Evolutionary conservation across 345 rosid species (phyloP).

Genomic region (Psidium guajava): DNA sequence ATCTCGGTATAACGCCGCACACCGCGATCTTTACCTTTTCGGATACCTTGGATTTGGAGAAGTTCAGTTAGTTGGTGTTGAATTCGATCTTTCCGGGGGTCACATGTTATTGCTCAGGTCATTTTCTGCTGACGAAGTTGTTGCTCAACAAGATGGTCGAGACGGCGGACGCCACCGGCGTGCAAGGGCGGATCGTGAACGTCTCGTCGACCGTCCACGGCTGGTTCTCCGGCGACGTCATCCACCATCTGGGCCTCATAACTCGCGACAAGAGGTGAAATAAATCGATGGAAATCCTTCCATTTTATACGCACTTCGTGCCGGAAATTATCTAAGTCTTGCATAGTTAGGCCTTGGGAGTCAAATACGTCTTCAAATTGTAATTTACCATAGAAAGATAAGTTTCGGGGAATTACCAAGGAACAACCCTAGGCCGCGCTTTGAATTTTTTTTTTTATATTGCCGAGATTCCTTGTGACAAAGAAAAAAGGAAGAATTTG

Average conservation of each 20-base stretch:
- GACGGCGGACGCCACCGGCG: slow-evolving; percentile 55
- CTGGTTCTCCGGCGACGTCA: slow-evolving; percentile 79
- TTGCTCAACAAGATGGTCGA: slow-evolving; percentile 56
- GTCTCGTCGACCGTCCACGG: slow-evolving; percentile 82
- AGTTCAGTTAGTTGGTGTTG: neutral
- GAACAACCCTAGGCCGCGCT: neutral
- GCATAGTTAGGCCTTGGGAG: neutral
- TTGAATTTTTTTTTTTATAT: neutral
- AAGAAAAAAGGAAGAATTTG: neutral
- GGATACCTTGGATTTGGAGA: neutral
- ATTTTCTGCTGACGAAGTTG: slow-evolving; percentile 69
- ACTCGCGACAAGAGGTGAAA: slow-evolving; percentile 57
- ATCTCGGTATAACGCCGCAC: slow-evolving; percentile 43
- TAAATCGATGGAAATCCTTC: neutral
- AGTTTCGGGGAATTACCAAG: neutral
- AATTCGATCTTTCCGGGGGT: neutral
- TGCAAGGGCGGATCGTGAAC: slow-evolving; percentile 76
- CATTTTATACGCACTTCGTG: neutral
- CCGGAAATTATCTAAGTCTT: neutral
- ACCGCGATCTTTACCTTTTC: neutral
- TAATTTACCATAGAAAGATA: neutral
- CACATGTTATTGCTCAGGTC: slow-evolving; percentile 31
- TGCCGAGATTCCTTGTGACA: neutral
- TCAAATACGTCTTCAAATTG: neutral
- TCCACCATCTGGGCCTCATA: slow-evolving; percentile 58